Conservation (phyloP, 2,329 filamentous ascomycete species). For the Aspergillus aculeatus region DNA sequence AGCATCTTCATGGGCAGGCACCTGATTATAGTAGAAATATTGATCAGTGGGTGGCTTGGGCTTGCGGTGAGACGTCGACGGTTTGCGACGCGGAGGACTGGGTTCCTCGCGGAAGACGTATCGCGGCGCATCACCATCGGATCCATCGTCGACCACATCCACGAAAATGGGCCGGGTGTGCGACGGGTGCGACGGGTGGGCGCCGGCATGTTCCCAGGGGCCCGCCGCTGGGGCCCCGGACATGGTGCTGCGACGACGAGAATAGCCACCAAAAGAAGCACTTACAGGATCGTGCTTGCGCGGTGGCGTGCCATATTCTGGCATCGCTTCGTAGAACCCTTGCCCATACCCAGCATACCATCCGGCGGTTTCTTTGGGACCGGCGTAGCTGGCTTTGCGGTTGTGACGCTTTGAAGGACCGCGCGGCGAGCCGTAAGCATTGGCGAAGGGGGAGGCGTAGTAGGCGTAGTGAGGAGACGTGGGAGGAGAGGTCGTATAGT, state of each 20-base stretch:
- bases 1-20: constrained; percentile 56
- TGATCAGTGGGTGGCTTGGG: constrained; percentile 49
- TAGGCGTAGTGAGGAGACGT: constrained; percentile 52
- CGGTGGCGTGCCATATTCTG: constrained; percentile 54
- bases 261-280: constrained; percentile 52
- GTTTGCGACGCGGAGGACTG: constrained; percentile 30
- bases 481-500: constrained; percentile 50
- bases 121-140: constrained; percentile 44
- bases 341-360: constrained; percentile 49
- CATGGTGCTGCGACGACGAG: constrained; percentile 51
- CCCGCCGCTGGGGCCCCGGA: constrained; percentile 34
- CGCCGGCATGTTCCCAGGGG: constrained; percentile 17
- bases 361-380: constrained; percentile 41
- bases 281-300: constrained; percentile 65
- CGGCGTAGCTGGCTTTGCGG: constrained; percentile 57
- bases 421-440: constrained; percentile 48
- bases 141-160: constrained; percentile 58
- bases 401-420: constrained; percentile 50
- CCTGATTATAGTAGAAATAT: constrained; percentile 55
- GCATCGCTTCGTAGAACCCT: constrained; percentile 47
- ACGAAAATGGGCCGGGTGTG: constrained; percentile 56
- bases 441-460: constrained; percentile 57
- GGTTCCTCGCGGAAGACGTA: constrained; percentile 47
- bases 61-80: constrained; percentile 41
- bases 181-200: constrained; percentile 35